Percentiles rank a stretch among this genome's conserved stretches.
phyloP scores from a whole-genome alignment of 1,139 yeast species.

The Blastobotrys persicus region DNA sequence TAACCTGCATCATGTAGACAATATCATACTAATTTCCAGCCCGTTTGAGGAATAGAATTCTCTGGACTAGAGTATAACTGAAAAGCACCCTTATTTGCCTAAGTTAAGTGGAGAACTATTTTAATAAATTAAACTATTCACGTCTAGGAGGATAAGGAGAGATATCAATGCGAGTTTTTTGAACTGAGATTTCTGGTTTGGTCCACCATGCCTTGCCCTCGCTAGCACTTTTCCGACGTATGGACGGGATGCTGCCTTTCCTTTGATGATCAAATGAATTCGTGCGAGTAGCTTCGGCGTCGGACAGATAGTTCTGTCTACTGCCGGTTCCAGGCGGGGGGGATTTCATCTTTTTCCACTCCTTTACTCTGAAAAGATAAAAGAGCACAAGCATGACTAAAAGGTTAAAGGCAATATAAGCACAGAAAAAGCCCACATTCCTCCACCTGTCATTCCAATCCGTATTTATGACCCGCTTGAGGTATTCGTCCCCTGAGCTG shows the following conservation, averaged over 20 bases:
- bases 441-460: constrained; percentile 53
- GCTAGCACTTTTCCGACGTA: neutral
- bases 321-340: neutral
- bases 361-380: constrained; percentile 38
- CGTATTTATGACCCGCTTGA: constrained; percentile 43
- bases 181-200: neutral
- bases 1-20: neutral
- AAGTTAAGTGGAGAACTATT: too few species aligned
- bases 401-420: constrained; percentile 47
- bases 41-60: too few species aligned
- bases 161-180: neutral
- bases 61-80: too few species aligned
- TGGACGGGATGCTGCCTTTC: neutral
- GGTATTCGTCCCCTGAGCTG: constrained; percentile 51
- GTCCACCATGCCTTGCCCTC: neutral
- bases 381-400: constrained; percentile 44
- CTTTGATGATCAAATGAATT: neutral
- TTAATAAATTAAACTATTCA: neutral
- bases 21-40: too few species aligned
- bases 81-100: too few species aligned
- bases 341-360: constrained; percentile 14
- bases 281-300: neutral
- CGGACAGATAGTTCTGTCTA: neutral
- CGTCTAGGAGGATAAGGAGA: neutral
- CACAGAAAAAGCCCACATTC: constrained; percentile 53